phyloP scores from a whole-genome alignment of 352 stramenopile species.

The Phytopythium litorale region DNA sequence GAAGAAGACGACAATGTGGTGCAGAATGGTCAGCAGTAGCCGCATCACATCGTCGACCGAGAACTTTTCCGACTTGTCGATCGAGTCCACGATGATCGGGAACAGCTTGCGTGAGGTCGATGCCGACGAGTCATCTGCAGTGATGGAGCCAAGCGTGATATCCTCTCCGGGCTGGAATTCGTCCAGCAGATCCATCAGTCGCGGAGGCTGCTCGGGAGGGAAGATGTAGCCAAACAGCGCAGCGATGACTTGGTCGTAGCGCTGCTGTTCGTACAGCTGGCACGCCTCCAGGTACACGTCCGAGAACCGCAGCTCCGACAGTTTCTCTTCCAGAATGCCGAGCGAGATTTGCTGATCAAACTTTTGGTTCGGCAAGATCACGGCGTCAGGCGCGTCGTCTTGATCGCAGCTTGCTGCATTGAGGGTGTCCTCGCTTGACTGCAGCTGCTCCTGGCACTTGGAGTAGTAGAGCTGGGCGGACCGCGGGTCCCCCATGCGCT shows the following conservation, averaged over 20 bases:
- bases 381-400: neutral
- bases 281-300: conserved; percentile 52
- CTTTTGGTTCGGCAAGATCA: conserved; percentile 49
- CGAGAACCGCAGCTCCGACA: conserved; percentile 46
- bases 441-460: conserved; percentile 42
- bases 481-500: conserved; percentile 33
- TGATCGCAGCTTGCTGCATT: neutral
- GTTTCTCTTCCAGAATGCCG: conserved; percentile 38
- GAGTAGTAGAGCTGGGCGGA: conserved; percentile 50
- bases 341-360: conserved; percentile 29
- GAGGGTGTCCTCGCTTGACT: neutral
- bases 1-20: conserved; percentile 35
- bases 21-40: conserved; percentile 38
- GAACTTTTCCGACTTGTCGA: conserved; percentile 31
- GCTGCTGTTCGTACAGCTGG: conserved; percentile 25
- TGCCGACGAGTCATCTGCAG: neutral
- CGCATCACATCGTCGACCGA: conserved; percentile 21
- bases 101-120: conserved; percentile 15
- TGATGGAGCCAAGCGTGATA: neutral
- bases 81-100: conserved; percentile 38
- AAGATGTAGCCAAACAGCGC: conserved; percentile 53
- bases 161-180: conserved; percentile 39
- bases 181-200: conserved; percentile 48
- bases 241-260: conserved; percentile 37
- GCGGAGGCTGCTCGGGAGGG: conserved; percentile 32